These are phyloP conservation scores for Acmispon strigosus DNA, from an alignment of 306 rosid genomes.

Conservation along the genomic window DNA sequence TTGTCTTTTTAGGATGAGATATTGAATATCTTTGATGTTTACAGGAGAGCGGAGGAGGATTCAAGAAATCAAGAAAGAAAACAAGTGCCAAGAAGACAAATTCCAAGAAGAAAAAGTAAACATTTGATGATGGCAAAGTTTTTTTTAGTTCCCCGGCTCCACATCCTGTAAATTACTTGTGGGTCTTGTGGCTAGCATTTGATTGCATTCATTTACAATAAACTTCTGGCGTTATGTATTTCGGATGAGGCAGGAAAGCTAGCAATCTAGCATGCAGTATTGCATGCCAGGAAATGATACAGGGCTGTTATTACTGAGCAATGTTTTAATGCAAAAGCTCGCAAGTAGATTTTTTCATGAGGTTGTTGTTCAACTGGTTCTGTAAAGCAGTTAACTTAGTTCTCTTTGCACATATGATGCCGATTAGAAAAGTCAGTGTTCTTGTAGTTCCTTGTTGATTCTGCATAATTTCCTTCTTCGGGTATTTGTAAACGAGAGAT, in stretches of 20 bases:
- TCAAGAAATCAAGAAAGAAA: constrained; percentile 45
- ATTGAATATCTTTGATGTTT: constrained; percentile 25
- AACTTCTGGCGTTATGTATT: not conserved
- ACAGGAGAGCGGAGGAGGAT: constrained; percentile 62
- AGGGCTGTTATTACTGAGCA: constrained; percentile 5
- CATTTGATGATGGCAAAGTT: not conserved
- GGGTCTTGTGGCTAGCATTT: not conserved
- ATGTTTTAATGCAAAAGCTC: not conserved
- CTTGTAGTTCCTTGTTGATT: not conserved
- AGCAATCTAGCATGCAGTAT: constrained; percentile 3
- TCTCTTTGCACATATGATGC: not conserved
- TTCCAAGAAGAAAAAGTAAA: constrained; percentile 43
- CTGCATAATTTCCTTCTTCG: not conserved
- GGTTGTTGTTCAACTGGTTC: constrained; percentile 8
- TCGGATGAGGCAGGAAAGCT: not conserved
- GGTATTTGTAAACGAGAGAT: not conserved
- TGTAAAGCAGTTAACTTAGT: not conserved
- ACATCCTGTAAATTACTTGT: constrained; percentile 19
- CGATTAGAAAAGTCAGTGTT: not conserved
- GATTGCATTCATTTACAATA: not conserved
- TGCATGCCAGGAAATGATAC: not conserved
- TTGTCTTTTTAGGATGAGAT: not conserved
- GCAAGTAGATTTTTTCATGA: not conserved
- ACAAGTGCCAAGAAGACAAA: constrained; percentile 42
- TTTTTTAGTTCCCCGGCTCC: not conserved